Evolutionary conservation across 108 stramenopile genomes (phyloP).

Genomic region (Aurantiochytrium sp.): DNA sequence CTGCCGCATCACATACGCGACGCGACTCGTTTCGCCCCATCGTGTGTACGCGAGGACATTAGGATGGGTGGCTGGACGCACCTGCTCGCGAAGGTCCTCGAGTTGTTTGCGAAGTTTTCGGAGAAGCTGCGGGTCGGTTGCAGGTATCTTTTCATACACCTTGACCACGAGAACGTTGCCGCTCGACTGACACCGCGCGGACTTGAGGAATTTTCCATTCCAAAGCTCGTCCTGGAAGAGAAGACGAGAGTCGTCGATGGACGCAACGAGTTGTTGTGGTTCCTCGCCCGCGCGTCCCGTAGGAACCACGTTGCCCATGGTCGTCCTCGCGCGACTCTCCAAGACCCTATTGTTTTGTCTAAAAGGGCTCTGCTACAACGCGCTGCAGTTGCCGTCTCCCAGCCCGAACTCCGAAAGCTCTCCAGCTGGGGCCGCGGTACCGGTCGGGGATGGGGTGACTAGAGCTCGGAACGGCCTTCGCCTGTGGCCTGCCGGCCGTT

Average conservation of each 20-base stretch:
- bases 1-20: slow-evolving; percentile 67
- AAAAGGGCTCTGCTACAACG: no score
- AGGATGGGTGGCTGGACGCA: slow-evolving; percentile 34
- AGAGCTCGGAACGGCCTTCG: no score
- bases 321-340: not conserved
- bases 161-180: slow-evolving; percentile 41
- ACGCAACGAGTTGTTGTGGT: not conserved
- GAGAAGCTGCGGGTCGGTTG: slow-evolving; percentile 26
- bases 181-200: slow-evolving; percentile 29
- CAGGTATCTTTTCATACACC: slow-evolving; percentile 41
- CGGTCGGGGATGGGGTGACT: no score
- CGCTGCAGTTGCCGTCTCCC: no score
- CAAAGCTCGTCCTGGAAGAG: not conserved
- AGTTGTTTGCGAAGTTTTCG: slow-evolving; percentile 1
- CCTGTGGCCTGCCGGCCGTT: no score
- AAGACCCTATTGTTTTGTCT: no score
- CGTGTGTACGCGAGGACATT: slow-evolving; percentile 40
- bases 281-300: not conserved
- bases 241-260: not conserved
- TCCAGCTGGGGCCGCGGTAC: no score
- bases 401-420: no score
- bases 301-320: not conserved
- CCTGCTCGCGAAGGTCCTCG: slow-evolving; percentile 12
- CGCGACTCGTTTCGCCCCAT: slow-evolving; percentile 30
- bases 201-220: slow-evolving; percentile 48